These are phyloP conservation scores for Microcos paniculata DNA, from an alignment of 345 rosid genomes.

Conservation along the genomic window DNA sequence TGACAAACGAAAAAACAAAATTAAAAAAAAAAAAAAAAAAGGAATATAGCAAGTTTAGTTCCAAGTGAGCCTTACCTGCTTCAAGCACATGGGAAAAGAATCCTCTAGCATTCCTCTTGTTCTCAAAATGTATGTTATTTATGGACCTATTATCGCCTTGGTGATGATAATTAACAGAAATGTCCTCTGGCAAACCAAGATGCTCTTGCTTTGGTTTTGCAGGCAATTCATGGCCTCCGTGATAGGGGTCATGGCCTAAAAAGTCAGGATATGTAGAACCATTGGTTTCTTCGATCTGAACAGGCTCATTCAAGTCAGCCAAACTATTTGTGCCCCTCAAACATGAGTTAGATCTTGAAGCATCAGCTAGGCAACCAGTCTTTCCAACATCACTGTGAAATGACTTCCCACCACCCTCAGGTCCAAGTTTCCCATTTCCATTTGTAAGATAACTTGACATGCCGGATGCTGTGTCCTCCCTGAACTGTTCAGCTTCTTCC, in stretches of 20 bases:
- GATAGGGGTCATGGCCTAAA: constrained; percentile 25
- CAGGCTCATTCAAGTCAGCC: constrained; percentile 85
- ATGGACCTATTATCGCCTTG: constrained; percentile 31
- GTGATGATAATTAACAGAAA: constrained; percentile 29
- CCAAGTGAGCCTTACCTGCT: constrained; percentile 50
- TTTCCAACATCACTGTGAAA: constrained; percentile 31
- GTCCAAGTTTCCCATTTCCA: constrained; percentile 36
- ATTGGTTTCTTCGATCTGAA: constrained; percentile 46
- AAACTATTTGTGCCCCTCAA: constrained; percentile 39
- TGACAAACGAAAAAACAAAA: background rate
- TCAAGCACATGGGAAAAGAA: constrained; percentile 43
- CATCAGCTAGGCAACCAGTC: constrained; percentile 37
- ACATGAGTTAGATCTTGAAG: constrained; percentile 40
- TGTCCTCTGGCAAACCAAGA: constrained; percentile 43
- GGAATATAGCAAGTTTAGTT: constrained; percentile 13
- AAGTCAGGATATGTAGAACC: constrained; percentile 37
- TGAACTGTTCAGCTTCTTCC: constrained; percentile 40
- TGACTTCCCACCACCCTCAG: constrained; percentile 36
- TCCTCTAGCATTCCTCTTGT: constrained; percentile 31
- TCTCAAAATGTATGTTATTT: constrained; percentile 21
- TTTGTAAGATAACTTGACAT: constrained; percentile 45
- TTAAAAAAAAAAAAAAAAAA: too few relatives aligned
- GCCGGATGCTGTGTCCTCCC: constrained; percentile 37
- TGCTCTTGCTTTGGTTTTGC: constrained; percentile 30
- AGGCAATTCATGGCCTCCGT: constrained; percentile 37